Base-by-base conservation (phyloP, 331 rosid genomes). In the Malus hybrid region DNA sequence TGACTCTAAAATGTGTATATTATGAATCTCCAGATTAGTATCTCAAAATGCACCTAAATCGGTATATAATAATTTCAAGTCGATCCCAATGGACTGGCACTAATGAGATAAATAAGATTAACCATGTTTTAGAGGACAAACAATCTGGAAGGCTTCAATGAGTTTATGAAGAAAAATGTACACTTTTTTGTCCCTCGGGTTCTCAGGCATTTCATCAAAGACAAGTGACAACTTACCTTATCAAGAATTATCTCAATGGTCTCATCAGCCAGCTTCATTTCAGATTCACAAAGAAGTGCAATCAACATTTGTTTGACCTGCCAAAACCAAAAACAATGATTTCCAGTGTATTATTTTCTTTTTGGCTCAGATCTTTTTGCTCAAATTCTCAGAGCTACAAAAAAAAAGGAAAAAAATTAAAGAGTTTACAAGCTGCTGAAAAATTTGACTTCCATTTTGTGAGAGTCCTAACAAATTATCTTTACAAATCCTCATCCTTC, bases 271-370 rank as follows among this genome's bases (percentile, higher is more conserved):
- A 95, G 83, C 78, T 92, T 95, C 89, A 89, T 84, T 50, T 90
- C 97, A 28, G 96, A 87, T 73, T 95, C 99, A 57, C 87, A 79
- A 26, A 95, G 91, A 86, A 95, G 93, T 34, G 97, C 99, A 74
- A 88, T 85, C 77, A 95, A 75, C 99, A 95, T 95, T 79, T 89
- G 82, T 76, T 92, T 92, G 61, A 95, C 99, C 99, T 95, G 86
- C 81, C 39, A 83, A 68, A 78, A 64, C 48, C 79, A 77, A 8
- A 63, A 58, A 75, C 67, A 78, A 77, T 11, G 32, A 58, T 58
- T 5, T 57, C 24, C 34, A 22, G 42, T 7, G 3, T 15, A 53
- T 71, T 71, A 9, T 32, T 64, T 19, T n/a, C 75, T 53, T 0
- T 32, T 53, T 0, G 0, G 64, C 63, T 6, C 26, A 53, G 62